Conservation (phyloP, 352 stramenopile species). For the Pythium phragmiticola region DNA sequence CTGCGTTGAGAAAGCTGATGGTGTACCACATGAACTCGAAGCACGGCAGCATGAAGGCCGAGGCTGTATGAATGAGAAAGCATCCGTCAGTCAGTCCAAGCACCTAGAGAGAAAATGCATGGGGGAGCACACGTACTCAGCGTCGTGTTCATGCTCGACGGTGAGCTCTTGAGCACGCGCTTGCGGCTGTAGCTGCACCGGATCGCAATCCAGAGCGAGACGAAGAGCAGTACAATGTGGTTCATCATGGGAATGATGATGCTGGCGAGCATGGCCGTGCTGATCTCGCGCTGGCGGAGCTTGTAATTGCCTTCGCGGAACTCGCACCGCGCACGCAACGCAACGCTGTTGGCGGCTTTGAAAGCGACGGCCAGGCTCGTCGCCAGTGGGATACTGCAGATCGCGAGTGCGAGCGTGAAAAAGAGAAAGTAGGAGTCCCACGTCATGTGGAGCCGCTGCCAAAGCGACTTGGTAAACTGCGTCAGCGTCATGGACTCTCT, state of each 20-base stretch:
- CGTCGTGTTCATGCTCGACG: conserved; percentile 61
- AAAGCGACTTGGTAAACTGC: conserved; percentile 42
- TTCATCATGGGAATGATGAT: conserved; percentile 65
- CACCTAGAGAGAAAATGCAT: not conserved
- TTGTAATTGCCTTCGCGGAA: conserved; percentile 30
- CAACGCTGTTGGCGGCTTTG: conserved; percentile 27
- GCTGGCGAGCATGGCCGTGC: conserved; percentile 44
- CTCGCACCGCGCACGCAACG: conserved; percentile 46
- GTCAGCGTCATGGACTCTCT: conserved; percentile 18
- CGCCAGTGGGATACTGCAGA: conserved; percentile 49
- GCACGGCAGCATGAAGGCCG: conserved; percentile 86
- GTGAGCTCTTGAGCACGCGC: conserved; percentile 58
- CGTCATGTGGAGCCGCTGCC: conserved; percentile 54
- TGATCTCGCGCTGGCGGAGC: conserved; percentile 26
- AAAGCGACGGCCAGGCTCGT: conserved; percentile 39
- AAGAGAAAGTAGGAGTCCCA: conserved; percentile 78
- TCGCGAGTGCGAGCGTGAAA: conserved; percentile 46
- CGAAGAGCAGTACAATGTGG: conserved; percentile 63
- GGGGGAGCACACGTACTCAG: conserved; percentile 50
- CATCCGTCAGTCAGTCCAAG: not conserved
- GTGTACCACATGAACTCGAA: conserved; percentile 87
- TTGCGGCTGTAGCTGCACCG: conserved; percentile 79
- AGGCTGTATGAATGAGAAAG: conserved; percentile 36
- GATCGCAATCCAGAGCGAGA: conserved; percentile 68
- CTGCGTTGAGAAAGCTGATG: conserved; percentile 52